Percentiles rank a stretch among this genome's conserved stretches.
phyloP scores from a whole-genome alignment of 352 stramenopile species.

The Phytophthora idaei region DNA sequence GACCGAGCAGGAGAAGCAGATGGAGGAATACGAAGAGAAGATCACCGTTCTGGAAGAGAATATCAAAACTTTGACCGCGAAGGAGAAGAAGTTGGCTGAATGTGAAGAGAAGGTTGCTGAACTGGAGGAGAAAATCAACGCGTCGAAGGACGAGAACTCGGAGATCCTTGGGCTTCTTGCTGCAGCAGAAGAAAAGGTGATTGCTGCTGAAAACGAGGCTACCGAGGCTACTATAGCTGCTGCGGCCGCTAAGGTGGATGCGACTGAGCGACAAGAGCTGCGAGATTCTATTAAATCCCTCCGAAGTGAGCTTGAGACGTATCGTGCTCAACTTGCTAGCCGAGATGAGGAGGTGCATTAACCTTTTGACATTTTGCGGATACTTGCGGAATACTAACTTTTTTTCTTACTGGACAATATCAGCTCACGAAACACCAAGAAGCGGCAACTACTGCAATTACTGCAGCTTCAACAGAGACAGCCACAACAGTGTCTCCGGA shows the following conservation, averaged over 20 bases:
- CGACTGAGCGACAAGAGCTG: conserved; percentile 20
- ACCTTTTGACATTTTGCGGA: neutral
- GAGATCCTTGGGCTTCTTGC: conserved; percentile 35
- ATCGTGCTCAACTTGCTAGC: conserved; percentile 19
- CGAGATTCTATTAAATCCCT: conserved; percentile 31
- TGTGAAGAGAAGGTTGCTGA: conserved; percentile 24
- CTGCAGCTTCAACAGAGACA: conserved; percentile 1
- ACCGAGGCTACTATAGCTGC: conserved; percentile 25
- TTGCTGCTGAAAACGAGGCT: conserved; percentile 38
- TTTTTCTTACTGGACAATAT: conserved; percentile 6
- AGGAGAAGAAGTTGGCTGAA: conserved; percentile 20
- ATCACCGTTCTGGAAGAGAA: conserved; percentile 20
- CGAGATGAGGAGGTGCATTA: conserved; percentile 28
- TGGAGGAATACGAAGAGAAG: conserved; percentile 23
- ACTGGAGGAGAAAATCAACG: conserved; percentile 28
- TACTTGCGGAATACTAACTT: conserved; percentile 13
- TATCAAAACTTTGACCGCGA: conserved; percentile 10
- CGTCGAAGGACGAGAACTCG: conserved; percentile 35
- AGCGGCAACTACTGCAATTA: neutral
- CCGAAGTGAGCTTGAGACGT: conserved; percentile 26
- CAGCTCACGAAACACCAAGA: conserved; percentile 30
- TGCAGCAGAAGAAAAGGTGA: conserved; percentile 32
- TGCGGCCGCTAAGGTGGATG: conserved; percentile 19
- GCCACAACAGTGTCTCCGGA: conserved; percentile 9
- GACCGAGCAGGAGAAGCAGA: conserved; percentile 11